Percentiles rank a stretch among this genome's conserved stretches.
phyloP scores from a whole-genome alignment of 2,329 filamentous ascomycete genomes.

The Colletotrichum sp. region DNA sequence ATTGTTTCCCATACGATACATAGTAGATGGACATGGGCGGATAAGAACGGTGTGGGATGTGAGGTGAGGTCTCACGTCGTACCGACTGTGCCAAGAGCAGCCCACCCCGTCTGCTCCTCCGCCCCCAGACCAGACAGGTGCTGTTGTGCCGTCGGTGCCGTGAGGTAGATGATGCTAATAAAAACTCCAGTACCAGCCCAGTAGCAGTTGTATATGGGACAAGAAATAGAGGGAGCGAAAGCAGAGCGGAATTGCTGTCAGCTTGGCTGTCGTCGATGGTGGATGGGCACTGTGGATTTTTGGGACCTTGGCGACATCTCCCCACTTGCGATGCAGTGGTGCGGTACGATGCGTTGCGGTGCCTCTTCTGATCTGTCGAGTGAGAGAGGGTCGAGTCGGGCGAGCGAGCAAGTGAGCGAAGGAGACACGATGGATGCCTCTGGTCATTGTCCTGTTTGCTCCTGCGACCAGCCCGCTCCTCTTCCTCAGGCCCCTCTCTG shows the following conservation, averaged over 20 bases:
- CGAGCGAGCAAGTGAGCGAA: neutral
- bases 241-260: neutral
- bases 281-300: slow-evolving; percentile 7
- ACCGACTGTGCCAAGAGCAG: slow-evolving; percentile 7
- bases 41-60: slow-evolving; percentile 17
- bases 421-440: slow-evolving; percentile 1
- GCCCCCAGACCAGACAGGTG: neutral
- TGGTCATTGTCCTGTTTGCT: neutral
- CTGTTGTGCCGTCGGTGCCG: neutral
- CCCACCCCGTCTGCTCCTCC: neutral
- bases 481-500: neutral
- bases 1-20: slow-evolving; percentile 4
- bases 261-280: slow-evolving; percentile 6
- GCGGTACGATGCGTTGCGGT: neutral
- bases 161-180: neutral
- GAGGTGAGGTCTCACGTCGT: slow-evolving; percentile 19
- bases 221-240: neutral
- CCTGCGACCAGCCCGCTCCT: neutral
- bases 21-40: slow-evolving; percentile 3
- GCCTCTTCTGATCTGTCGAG: neutral
- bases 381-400: neutral
- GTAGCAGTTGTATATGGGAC: neutral
- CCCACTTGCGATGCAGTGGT: slow-evolving; percentile 1
- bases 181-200: neutral
- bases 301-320: neutral